Evolutionary conservation across 345 rosid genomes (phyloP).

Genomic region (Psidium friedrichsthalianum): DNA sequence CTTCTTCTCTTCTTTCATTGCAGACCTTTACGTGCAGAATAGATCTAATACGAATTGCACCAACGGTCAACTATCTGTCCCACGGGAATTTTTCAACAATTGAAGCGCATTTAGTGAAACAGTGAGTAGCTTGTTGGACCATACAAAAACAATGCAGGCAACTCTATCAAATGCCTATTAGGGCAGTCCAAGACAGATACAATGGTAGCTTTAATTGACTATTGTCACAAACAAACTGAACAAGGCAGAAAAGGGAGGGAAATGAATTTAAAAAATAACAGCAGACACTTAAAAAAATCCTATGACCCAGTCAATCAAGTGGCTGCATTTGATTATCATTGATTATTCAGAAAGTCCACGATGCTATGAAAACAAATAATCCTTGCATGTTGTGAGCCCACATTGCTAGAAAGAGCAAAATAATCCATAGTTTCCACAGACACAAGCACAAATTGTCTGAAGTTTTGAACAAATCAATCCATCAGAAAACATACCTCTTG

Average conservation of each 20-base stretch:
- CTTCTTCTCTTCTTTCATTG: neutral
- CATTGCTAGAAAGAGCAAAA: neutral
- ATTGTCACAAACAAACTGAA: neutral
- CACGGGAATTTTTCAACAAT: neutral
- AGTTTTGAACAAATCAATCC: neutral
- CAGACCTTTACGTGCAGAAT: neutral
- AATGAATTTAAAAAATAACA: neutral
- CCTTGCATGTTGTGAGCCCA: neutral
- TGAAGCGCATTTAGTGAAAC: neutral
- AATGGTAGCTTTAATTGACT: neutral
- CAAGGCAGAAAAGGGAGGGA: neutral
- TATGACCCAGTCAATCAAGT: neutral
- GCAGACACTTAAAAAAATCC: neutral
- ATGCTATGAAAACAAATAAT: neutral
- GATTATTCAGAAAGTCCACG: neutral
- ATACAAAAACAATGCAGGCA: neutral
- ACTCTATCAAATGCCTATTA: neutral
- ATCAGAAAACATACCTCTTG: slow-evolving; percentile 34
- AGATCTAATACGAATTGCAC: neutral
- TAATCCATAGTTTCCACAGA: neutral
- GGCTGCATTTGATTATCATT: neutral
- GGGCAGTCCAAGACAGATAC: neutral
- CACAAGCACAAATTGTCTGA: neutral
- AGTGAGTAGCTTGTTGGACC: neutral
- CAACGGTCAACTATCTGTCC: neutral